Percentiles rank a stretch among this genome's conserved stretches.
Evolutionary conservation across 352 stramenopile species (phyloP).

Genomic region (Pythium plurisporium): DNA sequence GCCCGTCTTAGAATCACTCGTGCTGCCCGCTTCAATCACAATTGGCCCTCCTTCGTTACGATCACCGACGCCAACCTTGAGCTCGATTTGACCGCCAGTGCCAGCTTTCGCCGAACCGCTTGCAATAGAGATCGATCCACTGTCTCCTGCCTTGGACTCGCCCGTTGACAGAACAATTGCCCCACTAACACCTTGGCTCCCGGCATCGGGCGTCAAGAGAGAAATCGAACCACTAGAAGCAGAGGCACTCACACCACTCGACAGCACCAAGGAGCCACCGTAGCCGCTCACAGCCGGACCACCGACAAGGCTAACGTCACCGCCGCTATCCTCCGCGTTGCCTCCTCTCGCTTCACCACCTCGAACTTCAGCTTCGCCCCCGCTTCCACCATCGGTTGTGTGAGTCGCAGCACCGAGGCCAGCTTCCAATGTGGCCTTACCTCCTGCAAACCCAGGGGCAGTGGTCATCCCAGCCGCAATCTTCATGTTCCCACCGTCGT

Average conservation of each 20-base stretch:
- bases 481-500: conserved; percentile 50
- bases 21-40: conserved; percentile 64
- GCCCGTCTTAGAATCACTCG: conserved; percentile 55
- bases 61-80: conserved; percentile 64
- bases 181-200: conserved; percentile 47
- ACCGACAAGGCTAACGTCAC: conserved; percentile 67
- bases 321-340: conserved; percentile 87
- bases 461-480: conserved; percentile 63
- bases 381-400: conserved; percentile 87
- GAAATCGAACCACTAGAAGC: conserved; percentile 49
- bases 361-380: conserved; percentile 73
- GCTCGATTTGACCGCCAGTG: conserved; percentile 44
- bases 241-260: conserved; percentile 41
- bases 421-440: conserved; percentile 41
- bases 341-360: conserved; percentile 87
- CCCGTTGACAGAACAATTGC: conserved; percentile 34
- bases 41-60: conserved; percentile 81
- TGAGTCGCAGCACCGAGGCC: conserved; percentile 69
- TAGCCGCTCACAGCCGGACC: conserved; percentile 67
- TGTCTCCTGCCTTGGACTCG: conserved; percentile 47
- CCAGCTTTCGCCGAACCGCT: conserved; percentile 47
- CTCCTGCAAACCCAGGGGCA: conserved; percentile 42
- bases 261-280: conserved; percentile 49
- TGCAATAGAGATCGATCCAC: conserved; percentile 45
- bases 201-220: conserved; percentile 45